Evolutionary conservation across 2,329 filamentous ascomycete species (phyloP), one percentile per base, ranked within the genome.

Genomic region (Cordyceps pruinosa): DNA sequence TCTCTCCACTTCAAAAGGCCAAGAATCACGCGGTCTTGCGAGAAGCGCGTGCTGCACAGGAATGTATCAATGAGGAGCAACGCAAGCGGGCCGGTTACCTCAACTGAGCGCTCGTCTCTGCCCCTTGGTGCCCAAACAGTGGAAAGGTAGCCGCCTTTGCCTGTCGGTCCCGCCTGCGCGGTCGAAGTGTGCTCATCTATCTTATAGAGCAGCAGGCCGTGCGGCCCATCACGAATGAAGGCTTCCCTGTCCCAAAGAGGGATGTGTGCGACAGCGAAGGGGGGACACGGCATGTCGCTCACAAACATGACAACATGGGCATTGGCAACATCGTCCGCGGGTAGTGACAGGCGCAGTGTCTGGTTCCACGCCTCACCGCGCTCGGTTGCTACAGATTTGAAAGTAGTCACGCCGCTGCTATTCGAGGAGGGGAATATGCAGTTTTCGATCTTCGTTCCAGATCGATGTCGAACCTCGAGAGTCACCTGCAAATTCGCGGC

Each of bases 21-120:
- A 19, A 97, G 75, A 12, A 99, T 82, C 17, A 88, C 84, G 57
- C 92, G 87, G 68, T 99, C 92, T 68, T 99, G 94, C 0, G 93
- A 97, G 68, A 96, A 96, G 59, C 86, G 84, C 0, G 94, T 99
- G 73, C 94, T 97, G 78, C 92, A 97, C 7, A 99, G 82, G 65
- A 90, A 95, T 0, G 92, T 96, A 59, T 89, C 83, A 12, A 96
- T 75, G 13, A 85, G 83, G 34, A 99, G 73, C n/a, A 85, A 83
- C 3, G 93, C 90, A 62, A 96, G 81, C 3, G 89, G 86, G 0
- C 89, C 90, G 5, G 87, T 90, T 3, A 91, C 82, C 53, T 93
- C 89, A 64, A 88, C 87, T 28, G 84, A 80, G 47, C 84, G 79
- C 66, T 86, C 82, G 64, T 88, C 79, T 61, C 82, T 85, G 39